Conservation (phyloP, 2,329 filamentous ascomycete species). For the Metarhizium robertsii region DNA sequence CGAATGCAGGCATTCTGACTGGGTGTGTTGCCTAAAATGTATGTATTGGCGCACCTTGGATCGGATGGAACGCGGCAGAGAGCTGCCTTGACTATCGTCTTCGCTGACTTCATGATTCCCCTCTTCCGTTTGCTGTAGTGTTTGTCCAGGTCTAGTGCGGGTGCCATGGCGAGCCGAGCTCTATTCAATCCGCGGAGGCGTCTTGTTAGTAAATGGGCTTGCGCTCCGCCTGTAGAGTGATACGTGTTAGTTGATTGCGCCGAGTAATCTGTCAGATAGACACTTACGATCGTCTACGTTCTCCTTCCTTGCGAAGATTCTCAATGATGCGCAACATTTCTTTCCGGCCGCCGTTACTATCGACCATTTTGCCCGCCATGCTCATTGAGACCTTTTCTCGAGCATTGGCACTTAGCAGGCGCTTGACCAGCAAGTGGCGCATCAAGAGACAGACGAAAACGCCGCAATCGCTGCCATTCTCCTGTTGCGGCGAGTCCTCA, state of each 20-base stretch:
- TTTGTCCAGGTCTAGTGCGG: conserved; percentile 18
- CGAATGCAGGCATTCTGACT: neutral
- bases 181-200: conserved; percentile 35
- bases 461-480: conserved; percentile 88
- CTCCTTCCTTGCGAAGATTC: conserved; percentile 75
- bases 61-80: neutral
- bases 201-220: conserved; percentile 28
- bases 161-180: conserved; percentile 22
- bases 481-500: conserved; percentile 79
- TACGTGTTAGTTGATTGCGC: neutral
- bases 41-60: neutral
- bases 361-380: conserved; percentile 74
- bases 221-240: conserved; percentile 22
- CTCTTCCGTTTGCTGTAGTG: conserved; percentile 11
- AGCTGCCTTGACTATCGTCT: neutral
- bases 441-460: conserved; percentile 95
- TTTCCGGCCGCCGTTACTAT: conserved; percentile 71
- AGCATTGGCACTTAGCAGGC: conserved; percentile 69
- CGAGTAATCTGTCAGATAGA: neutral
- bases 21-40: neutral
- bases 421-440: conserved; percentile 82
- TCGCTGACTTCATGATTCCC: neutral
- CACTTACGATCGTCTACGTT: conserved; percentile 71
- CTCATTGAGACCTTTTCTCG: conserved; percentile 91
- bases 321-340: conserved; percentile 91